phyloP scores from a whole-genome alignment of 176 grass and related monocot species.

The Avena sativa region DNA sequence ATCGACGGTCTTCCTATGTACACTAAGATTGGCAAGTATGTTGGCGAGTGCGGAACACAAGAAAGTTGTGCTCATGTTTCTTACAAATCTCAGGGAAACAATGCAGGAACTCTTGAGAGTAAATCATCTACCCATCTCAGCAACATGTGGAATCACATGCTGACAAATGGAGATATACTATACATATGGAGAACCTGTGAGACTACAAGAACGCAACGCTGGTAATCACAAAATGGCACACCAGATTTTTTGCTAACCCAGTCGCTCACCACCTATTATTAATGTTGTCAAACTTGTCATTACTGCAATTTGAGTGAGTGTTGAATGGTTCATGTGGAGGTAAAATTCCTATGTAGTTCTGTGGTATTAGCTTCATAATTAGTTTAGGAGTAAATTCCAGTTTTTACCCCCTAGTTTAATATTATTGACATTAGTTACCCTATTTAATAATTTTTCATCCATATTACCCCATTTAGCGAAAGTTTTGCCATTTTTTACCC shows the following conservation, averaged over 20 bases:
- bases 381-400: not conserved
- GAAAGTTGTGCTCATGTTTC: not conserved
- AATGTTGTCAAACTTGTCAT: not conserved
- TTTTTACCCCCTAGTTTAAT: no score
- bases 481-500: no score
- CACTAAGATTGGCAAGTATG: constrained; percentile 10
- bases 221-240: not conserved
- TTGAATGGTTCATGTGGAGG: not conserved
- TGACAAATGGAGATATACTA: constrained; percentile 3
- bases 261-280: not conserved
- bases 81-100: not conserved
- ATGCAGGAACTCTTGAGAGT: not conserved
- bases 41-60: not conserved
- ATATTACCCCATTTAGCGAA: no score
- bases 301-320: not conserved
- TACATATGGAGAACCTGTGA: not conserved
- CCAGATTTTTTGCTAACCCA: constrained; percentile 13
- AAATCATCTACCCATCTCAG: not conserved
- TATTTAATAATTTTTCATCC: no score
- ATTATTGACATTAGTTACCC: no score
- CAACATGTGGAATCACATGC: not conserved
- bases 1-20: not conserved
- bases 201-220: not conserved
- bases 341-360: not conserved
- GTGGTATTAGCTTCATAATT: constrained; percentile 12